phyloP scores from a whole-genome alignment of 83 land plant genomes.

The Picea engelmannii region DNA sequence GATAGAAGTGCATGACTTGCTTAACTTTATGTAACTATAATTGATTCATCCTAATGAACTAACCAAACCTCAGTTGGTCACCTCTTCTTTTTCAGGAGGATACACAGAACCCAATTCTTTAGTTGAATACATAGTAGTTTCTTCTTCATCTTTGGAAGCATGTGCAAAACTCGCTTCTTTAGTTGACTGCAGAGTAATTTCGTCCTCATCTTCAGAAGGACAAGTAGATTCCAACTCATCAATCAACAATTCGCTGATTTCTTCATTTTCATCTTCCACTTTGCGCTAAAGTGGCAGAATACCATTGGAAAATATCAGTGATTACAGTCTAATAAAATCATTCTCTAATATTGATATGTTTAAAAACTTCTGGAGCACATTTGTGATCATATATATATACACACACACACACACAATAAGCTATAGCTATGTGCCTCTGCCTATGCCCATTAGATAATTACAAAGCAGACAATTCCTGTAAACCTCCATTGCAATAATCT shows the following conservation, averaged over 20 bases:
- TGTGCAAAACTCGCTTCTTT: background rate
- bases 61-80: background rate
- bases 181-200: conserved; percentile 8
- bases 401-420: background rate
- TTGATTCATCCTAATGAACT: background rate
- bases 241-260: conserved; percentile 1
- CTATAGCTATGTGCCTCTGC: background rate
- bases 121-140: background rate
- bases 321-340: background rate
- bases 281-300: background rate
- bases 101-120: conserved; percentile 12
- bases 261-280: conserved; percentile 1
- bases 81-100: conserved; percentile 15
- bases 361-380: too few species aligned
- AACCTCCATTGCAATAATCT: background rate
- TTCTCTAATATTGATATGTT: too few species aligned
- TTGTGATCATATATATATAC: background rate
- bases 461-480: background rate
- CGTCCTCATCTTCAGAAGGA: conserved; percentile 12
- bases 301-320: background rate
- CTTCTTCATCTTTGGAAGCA: conserved; percentile 14
- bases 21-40: background rate
- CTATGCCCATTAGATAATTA: background rate
- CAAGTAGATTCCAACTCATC: background rate
- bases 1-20: background rate